Evolutionary conservation across 306 rosid species (phyloP), one percentile per base, ranked within the genome.

Genomic region (Vigna unguiculata): DNA sequence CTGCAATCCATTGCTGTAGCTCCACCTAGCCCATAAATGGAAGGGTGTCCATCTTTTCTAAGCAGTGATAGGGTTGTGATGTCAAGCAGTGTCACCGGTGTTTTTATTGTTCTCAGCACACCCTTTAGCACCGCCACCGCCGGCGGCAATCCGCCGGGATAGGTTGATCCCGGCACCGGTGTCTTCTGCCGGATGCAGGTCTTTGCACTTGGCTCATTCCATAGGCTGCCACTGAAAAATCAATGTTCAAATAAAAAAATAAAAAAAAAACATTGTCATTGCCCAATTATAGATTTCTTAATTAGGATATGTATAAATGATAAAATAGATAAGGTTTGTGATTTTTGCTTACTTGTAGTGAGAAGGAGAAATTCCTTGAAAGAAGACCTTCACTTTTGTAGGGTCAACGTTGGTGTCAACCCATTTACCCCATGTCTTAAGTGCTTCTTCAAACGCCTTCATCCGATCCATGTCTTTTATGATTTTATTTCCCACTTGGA

Each of bases 361-460:
- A 68, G 99, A 88, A 10, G 97, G 99, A 5, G 97, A 95, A 84
- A 95, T 95, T 30, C 99, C 99, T 82, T 92, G 96, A 80, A 89
- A 95, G 92, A 90, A 89, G 38, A 95, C 88, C 19, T 8, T 73
- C 2, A 88, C 86, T 58, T 60, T 89, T 14, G 85, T 0, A 69
- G 96, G 87, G 83, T 92, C 91, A 17, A 89, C 38, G 69, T 88
- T 85, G 30, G 80, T 6, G 55, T 92, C 96, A 22, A 95, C 90
- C 99, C 99, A 90, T 19, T 58, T 30, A 41, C 62, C 91, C 99
- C 99, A 95, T 40, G 99, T 95, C 2, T 7, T 77, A 1, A 95
- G 91, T 71, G 97, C 99, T 69, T 1, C 85, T 80, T 91, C 82
- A 83, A 95, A 95, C 34, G 99, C 99, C 76, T 80, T 34, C 93